Evolutionary conservation across 208 protist species (phyloP), one percentile per base, ranked within the genome.

Genomic region (Leishmania guyanensis): DNA sequence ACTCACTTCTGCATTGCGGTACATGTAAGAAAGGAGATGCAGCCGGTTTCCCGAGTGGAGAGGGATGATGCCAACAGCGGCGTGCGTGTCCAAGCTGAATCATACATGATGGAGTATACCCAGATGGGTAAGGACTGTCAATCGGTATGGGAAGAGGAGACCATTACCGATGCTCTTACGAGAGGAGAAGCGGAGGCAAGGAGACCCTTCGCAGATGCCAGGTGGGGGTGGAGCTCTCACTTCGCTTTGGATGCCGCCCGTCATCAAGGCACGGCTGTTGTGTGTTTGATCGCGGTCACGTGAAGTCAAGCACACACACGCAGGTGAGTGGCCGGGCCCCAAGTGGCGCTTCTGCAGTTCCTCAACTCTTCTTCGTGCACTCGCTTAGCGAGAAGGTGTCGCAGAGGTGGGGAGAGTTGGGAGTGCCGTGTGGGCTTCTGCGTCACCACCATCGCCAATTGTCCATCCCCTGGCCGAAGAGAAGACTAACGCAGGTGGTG

Each of bases 1-100:
- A 75, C 54, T 84, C 29, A 68, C 14, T 16, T 80, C 76, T 48
- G 84, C 84, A 8, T 60, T 87, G 72, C 54, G 48, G 50, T 79
- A 68, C 53, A 73, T 79, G 54, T 82, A 58, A 71, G 56, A 14
- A 39, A 43, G 39, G 0, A 3, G 58, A 33, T 16, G 58, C 58
- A 48, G 43, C 43, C 26, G 22, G 4, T 58, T 14, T 75, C 50
- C 26, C 26, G 39, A n/a, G 29, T 50, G 4, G 33, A 43, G 50
- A 16, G 12, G 22, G 66, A n/a, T 3, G 33, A 12, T 29, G 62
- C 39, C 29, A 29, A 20, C 62, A 39, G 62, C 62, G 62, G 62
- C 62, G 62, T 29, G 20, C 39, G 39, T 39, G 5, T 39, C 66
- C 66, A 20, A 72, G 36, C 22, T 50, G 39, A 20, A 12, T 29